Conservation (phyloP, 805 yeast genomes). For the Pichia thaimueangensis region DNA sequence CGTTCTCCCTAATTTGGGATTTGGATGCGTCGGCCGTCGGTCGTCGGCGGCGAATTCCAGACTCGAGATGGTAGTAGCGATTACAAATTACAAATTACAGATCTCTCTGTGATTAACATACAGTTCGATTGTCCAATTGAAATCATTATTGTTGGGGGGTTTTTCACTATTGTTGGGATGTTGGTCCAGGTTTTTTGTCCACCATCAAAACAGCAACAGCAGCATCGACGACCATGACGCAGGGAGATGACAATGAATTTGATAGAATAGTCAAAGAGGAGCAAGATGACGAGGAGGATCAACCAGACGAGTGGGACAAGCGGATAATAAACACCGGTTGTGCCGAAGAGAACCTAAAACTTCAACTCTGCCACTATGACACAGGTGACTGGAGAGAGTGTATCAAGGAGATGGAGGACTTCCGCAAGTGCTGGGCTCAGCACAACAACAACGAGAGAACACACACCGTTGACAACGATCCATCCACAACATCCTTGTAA, state of each 20-base stretch:
- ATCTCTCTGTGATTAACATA: too few species aligned
- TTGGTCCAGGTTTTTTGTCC: too few species aligned
- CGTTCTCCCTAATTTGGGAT: too few species aligned
- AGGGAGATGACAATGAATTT: not conserved
- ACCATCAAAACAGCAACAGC: too few species aligned
- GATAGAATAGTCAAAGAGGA: not conserved
- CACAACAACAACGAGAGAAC: slow-evolving; percentile 36
- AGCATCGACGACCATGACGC: too few species aligned
- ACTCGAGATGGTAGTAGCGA: too few species aligned
- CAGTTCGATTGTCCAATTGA: too few species aligned
- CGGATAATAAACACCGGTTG: slow-evolving; percentile 75
- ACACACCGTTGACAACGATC: slow-evolving; percentile 30
- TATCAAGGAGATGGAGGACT: slow-evolving; percentile 46
- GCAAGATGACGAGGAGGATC: slow-evolving; percentile 13
- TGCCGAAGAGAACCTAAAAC: slow-evolving; percentile 58
- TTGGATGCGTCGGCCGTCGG: too few species aligned
- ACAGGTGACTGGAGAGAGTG: slow-evolving; percentile 79
- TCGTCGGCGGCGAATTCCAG: too few species aligned
- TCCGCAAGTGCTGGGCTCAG: slow-evolving; percentile 37
- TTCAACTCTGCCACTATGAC: slow-evolving; percentile 76
- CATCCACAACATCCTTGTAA: not conserved
- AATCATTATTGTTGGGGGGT: too few species aligned
- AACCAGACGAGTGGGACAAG: slow-evolving; percentile 71
- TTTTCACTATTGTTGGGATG: too few species aligned
- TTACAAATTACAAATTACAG: too few species aligned